Evolutionary conservation across 345 rosid genomes (phyloP).

Genomic region (Aurinia saxatilis): DNA sequence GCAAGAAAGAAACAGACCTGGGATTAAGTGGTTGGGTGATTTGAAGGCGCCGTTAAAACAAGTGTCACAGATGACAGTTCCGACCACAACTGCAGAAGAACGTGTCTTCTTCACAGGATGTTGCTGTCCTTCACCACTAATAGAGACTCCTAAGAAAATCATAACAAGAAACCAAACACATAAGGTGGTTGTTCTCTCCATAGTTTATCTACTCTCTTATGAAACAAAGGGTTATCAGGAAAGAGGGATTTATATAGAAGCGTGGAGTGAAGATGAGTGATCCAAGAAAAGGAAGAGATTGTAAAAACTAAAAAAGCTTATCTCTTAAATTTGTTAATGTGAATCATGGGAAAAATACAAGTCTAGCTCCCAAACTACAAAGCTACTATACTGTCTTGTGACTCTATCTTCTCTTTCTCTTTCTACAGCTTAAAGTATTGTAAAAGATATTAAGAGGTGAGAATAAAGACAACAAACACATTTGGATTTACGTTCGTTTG

Average conservation of each 20-base stretch:
- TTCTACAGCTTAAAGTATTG: constrained; percentile 24
- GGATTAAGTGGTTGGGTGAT: constrained; percentile 54
- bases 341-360: constrained; percentile 24
- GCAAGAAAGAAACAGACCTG: too few species aligned
- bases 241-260: neutral
- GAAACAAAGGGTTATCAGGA: neutral
- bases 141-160: constrained; percentile 11
- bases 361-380: constrained; percentile 19
- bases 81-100: constrained; percentile 62
- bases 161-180: constrained; percentile 13
- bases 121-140: constrained; percentile 14
- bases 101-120: constrained; percentile 29
- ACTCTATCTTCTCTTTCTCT: constrained; percentile 9
- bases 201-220: neutral
- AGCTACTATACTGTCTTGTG: constrained; percentile 18
- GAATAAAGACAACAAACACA: constrained; percentile 1
- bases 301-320: constrained; percentile 23
- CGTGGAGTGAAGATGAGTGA: constrained; percentile 13
- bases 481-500: constrained; percentile 22
- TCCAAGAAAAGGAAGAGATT: constrained; percentile 8
- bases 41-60: constrained; percentile 56
- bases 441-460: constrained; percentile 17
- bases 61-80: constrained; percentile 87
- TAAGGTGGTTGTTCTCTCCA: constrained; percentile 17
- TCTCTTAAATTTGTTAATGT: constrained; percentile 11